These are phyloP conservation scores for Trichosporon ovoides DNA, from an alignment of 1,284 basidiomycete species.

Conservation along the genomic window DNA sequence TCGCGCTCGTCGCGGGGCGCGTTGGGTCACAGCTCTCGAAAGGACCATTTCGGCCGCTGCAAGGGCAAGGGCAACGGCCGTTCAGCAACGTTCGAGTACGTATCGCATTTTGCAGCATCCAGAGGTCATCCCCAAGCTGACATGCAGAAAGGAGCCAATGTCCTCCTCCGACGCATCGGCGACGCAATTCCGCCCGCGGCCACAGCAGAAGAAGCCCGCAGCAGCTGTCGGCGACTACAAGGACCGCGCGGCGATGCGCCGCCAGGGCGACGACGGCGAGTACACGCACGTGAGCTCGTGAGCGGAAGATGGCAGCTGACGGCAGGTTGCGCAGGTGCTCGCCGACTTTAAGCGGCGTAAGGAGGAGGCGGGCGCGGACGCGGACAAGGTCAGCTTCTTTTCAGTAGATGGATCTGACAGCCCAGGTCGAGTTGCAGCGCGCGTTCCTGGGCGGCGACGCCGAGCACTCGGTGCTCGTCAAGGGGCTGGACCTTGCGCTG, in stretches of 20 bases:
- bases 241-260: slow-evolving; percentile 45
- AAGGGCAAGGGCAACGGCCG: not conserved
- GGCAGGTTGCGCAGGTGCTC: slow-evolving; percentile 69
- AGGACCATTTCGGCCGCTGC: not conserved
- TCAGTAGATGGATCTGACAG: not conserved
- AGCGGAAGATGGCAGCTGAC: slow-evolving; percentile 22
- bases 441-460: slow-evolving; percentile 82
- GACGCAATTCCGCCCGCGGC: slow-evolving; percentile 30
- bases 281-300: slow-evolving; percentile 43
- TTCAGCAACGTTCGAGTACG: not conserved
- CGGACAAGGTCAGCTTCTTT: slow-evolving; percentile 22
- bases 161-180: slow-evolving; percentile 17
- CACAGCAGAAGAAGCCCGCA: slow-evolving; percentile 27
- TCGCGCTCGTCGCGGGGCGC: slow-evolving; percentile 22
- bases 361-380: slow-evolving; percentile 58
- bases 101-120: not conserved
- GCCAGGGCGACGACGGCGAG: slow-evolving; percentile 43
- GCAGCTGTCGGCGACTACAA: slow-evolving; percentile 39
- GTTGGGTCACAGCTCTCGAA: slow-evolving; percentile 26
- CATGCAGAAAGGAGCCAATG: slow-evolving; percentile 5
- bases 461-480: slow-evolving; percentile 76
- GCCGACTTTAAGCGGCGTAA: slow-evolving; percentile 69
- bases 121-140: not conserved
- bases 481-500: slow-evolving; percentile 78
- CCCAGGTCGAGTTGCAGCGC: slow-evolving; percentile 68